Evolutionary conservation across 306 rosid species (phyloP), one percentile per base, ranked within the genome.

Genomic region (Gynostemma pentaphyllum): DNA sequence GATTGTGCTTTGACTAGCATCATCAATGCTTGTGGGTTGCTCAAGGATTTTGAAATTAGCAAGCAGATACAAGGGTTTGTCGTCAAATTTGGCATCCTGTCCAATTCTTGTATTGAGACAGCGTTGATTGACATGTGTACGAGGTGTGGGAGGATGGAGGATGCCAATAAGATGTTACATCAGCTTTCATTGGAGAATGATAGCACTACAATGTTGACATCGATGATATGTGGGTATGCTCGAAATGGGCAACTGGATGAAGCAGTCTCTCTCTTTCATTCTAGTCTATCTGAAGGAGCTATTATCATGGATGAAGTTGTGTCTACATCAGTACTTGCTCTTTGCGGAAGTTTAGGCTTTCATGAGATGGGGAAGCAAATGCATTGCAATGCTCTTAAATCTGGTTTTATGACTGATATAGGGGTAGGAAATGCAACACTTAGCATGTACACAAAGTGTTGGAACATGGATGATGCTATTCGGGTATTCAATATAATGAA

Each of bases 401-500:
- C 42, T 24, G 91, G 95, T 36, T 78, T 78, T 56, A 64, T 76
- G 37, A 60, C 79, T 68, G 80, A 88, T 76, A 18, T 80, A 54
- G 78, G 76, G 63, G 87, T 85, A 1, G 96, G 85, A 68, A 91
- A 87, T 80, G 89, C 92, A 36, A 48, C 79, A 45, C 69, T 85
- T 32, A 74, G 88, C 79, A 91, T 91, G 97, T 91, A 91, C 64
- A 79, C 79, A 10, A 85, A 91, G 81, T 91, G 95, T 56, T 84
- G 89, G 83, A 83, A 74, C 75, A 74, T 78, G 79, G 89, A 85
- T 22, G 86, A 82, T 61, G 95, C 88, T 13, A 61, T 74, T 66
- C 71, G 67, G 61, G 67, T 72, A 67, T 85, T 87, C 64, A 21
- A 65, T 45, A 27, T 66, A 52, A 87, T 91, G 86, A 47, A 80